These are phyloP conservation scores for Penicillium sp. DNA, from an alignment of 2,329 filamentous ascomycete species.

Conservation along the genomic window DNA sequence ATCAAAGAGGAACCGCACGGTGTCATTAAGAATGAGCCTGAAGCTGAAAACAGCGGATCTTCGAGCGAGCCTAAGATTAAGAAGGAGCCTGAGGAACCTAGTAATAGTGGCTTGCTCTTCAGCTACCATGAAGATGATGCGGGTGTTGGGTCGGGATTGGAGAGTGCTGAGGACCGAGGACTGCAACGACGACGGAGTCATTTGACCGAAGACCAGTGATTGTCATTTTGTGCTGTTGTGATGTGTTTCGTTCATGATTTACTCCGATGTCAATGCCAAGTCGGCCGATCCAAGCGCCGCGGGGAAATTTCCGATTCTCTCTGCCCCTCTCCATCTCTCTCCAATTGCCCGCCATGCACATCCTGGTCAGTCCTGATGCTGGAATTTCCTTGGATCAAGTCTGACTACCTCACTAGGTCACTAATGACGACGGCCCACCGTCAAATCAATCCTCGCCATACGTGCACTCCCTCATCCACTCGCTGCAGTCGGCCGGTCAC, in stretches of 20 bases:
- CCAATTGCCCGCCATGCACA: slow-evolving; percentile 42
- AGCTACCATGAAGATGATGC: slow-evolving; percentile 28
- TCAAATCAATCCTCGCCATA: slow-evolving; percentile 74
- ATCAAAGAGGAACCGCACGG: slow-evolving; percentile 27
- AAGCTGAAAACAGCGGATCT: slow-evolving; percentile 12
- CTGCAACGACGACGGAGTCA: slow-evolving; percentile 33
- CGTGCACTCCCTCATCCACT: slow-evolving; percentile 65
- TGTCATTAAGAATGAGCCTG: slow-evolving; percentile 15
- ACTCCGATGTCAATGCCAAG: slow-evolving; percentile 8
- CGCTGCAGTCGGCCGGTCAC: slow-evolving; percentile 69
- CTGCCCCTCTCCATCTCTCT: slow-evolving; percentile 16
- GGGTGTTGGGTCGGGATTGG: slow-evolving; percentile 51
- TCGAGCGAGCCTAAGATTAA: slow-evolving; percentile 24
- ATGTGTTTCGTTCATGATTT: no score
- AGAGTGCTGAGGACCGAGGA: slow-evolving; percentile 27
- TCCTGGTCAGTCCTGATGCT: slow-evolving; percentile 40
- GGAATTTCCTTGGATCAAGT: background rate
- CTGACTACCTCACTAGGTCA: slow-evolving; percentile 30
- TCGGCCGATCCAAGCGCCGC: slow-evolving; percentile 7
- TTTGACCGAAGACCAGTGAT: slow-evolving; percentile 18
- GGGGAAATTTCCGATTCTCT: slow-evolving; percentile 18
- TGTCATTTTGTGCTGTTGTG: no score
- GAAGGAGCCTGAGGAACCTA: slow-evolving; percentile 18
- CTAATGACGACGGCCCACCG: slow-evolving; percentile 75
- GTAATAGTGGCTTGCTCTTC: slow-evolving; percentile 11